Evolutionary conservation across 129 eudicot genomes (phyloP).

Genomic region (Chrysanthemum seticuspe): DNA sequence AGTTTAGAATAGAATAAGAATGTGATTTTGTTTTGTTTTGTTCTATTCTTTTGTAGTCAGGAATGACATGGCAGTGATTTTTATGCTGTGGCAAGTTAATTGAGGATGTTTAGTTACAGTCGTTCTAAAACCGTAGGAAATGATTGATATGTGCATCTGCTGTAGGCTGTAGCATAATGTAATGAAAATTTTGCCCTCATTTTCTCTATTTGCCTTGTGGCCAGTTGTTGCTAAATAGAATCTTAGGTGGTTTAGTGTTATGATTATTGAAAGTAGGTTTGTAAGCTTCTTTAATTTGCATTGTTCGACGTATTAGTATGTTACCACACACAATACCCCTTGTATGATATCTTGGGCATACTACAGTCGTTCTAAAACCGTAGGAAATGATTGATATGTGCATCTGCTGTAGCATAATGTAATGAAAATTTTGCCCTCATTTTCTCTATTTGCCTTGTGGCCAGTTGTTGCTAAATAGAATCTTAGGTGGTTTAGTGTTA

Average conservation of each 20-base stretch:
- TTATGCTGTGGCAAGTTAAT: constrained; percentile 8
- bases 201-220: background rate
- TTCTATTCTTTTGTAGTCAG: constrained; percentile 12
- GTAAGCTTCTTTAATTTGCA: background rate
- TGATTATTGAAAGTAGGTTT: background rate
- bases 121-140: background rate
- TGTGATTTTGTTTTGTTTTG: background rate
- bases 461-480: background rate
- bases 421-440: background rate
- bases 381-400: no score
- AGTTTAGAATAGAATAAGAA: constrained; percentile 32
- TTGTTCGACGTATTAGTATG: background rate
- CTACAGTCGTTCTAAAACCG: no score
- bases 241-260: constrained; percentile 8
- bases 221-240: background rate
- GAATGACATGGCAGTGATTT: background rate
- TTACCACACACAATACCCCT: background rate
- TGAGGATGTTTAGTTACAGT: constrained; percentile 15
- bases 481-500: constrained; percentile 8
- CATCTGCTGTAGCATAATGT: background rate
- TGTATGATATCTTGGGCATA: background rate
- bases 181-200: background rate
- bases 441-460: background rate
- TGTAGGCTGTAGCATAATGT: background rate
- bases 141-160: no score